These are phyloP conservation scores for Orbilia blumenaviensis DNA, from an alignment of 2,329 filamentous ascomycete genomes.

Conservation along the genomic window DNA sequence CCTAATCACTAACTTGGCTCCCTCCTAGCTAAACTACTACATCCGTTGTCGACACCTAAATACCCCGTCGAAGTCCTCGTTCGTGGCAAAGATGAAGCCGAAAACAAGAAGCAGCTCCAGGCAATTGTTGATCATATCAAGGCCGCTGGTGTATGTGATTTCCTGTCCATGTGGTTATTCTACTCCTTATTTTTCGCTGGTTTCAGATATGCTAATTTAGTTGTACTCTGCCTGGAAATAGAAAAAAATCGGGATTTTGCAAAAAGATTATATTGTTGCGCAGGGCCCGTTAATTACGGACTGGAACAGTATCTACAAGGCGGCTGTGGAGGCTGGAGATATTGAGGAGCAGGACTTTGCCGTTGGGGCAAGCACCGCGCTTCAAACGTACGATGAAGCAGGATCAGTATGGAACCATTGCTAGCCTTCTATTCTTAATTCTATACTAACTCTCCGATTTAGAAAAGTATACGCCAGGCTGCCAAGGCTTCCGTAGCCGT, in stretches of 20 bases:
- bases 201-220: neutral
- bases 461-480: slow-evolving; percentile 90
- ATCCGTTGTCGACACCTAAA: slow-evolving; percentile 89
- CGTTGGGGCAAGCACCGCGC: slow-evolving; percentile 69
- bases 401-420: slow-evolving; percentile 72
- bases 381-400: slow-evolving; percentile 93
- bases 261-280: slow-evolving; percentile 78
- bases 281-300: slow-evolving; percentile 89
- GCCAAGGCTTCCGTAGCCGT: slow-evolving; percentile 92
- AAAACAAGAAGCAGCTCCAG: slow-evolving; percentile 89
- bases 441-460: neutral
- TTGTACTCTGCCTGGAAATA: slow-evolving; percentile 60
- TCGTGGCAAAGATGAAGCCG: slow-evolving; percentile 86
- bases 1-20: slow-evolving; percentile 58
- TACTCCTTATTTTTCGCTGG: neutral
- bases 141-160: slow-evolving; percentile 75
- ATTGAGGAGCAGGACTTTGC: slow-evolving; percentile 88
- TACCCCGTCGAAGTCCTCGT: slow-evolving; percentile 92
- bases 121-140: slow-evolving; percentile 88
- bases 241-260: slow-evolving; percentile 88
- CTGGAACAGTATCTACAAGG: slow-evolving; percentile 83
- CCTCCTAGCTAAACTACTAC: slow-evolving; percentile 82
- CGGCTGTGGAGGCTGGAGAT: slow-evolving; percentile 75
- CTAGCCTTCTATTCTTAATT: slow-evolving; percentile 5
- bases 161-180: neutral